These are phyloP conservation scores for Zoysia matrella DNA, from an alignment of 202 grass and related monocot species.

Conservation along the genomic window DNA sequence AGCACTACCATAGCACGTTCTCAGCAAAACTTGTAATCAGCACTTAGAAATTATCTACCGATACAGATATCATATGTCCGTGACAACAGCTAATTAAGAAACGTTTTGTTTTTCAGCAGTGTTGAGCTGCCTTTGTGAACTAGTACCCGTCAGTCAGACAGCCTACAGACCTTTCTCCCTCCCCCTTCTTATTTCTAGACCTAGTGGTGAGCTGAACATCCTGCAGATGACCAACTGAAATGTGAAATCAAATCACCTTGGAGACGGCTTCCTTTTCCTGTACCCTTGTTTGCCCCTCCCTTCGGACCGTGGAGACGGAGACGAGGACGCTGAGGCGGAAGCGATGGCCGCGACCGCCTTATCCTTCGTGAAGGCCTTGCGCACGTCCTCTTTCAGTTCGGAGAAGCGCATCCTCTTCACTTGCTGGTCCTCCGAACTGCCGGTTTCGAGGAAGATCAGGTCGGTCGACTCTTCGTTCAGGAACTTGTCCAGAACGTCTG, in stretches of 20 bases:
- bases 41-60: no score
- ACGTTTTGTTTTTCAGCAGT: no score
- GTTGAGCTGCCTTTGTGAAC: no score
- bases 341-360: conserved; percentile 52
- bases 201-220: no score
- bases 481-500: conserved; percentile 71
- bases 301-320: conserved; percentile 35
- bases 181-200: no score
- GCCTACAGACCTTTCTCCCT: no score
- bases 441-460: conserved; percentile 56
- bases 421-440: conserved; percentile 57
- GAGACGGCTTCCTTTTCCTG: conserved; percentile 35
- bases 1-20: no score
- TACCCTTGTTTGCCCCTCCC: conserved; percentile 34
- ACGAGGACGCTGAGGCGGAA: conserved; percentile 40
- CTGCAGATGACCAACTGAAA: no score
- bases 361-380: conserved; percentile 72
- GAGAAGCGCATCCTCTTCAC: conserved; percentile 62
- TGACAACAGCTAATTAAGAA: no score
- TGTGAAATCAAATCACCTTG: not conserved
- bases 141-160: no score
- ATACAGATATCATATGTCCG: no score
- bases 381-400: conserved; percentile 71
- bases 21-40: no score
- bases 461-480: conserved; percentile 62